Evolutionary conservation across 1,284 basidiomycete species (phyloP), one percentile per base, ranked within the genome.

Genomic region (Apiotrichum akiyoshidainum): DNA sequence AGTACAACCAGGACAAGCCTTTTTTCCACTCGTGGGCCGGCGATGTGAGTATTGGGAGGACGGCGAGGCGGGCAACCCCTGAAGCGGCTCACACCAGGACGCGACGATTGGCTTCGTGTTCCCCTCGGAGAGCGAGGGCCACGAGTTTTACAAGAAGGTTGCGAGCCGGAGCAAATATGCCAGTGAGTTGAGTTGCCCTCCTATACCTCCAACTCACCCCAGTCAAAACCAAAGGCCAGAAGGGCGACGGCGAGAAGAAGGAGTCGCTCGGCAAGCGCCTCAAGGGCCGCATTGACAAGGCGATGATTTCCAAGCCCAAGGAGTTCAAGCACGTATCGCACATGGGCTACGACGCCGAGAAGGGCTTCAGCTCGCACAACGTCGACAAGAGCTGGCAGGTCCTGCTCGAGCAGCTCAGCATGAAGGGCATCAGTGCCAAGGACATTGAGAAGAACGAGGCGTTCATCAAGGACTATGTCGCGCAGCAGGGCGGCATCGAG

Each of bases 21-120:
- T 96, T 88, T 83, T 97, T 98, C 74, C 92, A 97, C 79, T 88
- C 92, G 2, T 98, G 97, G 76, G 82, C 87, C 14, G 89, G 91
- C 55, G 93, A 98, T 80, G 92, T 95, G 72, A 78, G 91, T 84
- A 6, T 47, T 26, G 42, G 40, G 21, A 54, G 22, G 10, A 17
- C 21, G 13, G 14, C 5, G 44, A 26, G 21, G 44, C 5, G 10
- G 21, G 5, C 5, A 45, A 45, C 19, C 10, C 7, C 41, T 5
- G 41, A 9, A 31, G 26, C 26, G 7, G 44, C 46, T 31, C 53
- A 53, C 22, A 49, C 50, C 60, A 78, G 76, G 66, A 71, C 37
- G 63, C 70, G n/a, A 64, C 65, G 22, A 70, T 98, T 69, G 94
- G 90, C 1, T 83, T 98, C 61, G 91, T 93, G 21, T 98, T 96